A percentile compares a stretch with the other conserved stretches of the same genome.
phyloP scores from a whole-genome alignment of 352 stramenopile genomes.

The Peronospora farinosa region DNA sequence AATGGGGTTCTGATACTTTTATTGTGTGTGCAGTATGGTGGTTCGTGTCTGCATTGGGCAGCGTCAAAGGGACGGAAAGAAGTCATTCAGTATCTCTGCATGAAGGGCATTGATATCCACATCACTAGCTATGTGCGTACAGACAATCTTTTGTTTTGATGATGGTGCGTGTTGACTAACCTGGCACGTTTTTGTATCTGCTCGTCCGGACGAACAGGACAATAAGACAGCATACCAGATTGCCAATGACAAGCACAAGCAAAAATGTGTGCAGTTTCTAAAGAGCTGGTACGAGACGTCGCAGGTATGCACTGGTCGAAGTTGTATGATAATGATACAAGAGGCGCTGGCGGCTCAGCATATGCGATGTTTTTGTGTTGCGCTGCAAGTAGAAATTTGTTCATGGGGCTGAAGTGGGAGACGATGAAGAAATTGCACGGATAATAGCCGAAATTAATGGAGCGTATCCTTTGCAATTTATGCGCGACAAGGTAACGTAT shows the following conservation, averaged over 20 bases:
- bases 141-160: not conserved
- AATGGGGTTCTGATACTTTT: slow-evolving; percentile 1
- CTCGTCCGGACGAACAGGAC: slow-evolving; percentile 34
- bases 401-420: slow-evolving; percentile 70
- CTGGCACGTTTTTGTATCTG: not conserved
- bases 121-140: slow-evolving; percentile 84
- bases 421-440: slow-evolving; percentile 70
- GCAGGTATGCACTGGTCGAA: slow-evolving; percentile 36
- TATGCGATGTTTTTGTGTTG: not conserved
- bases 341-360: not conserved
- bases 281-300: slow-evolving; percentile 86
- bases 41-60: slow-evolving; percentile 81
- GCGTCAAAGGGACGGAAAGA: slow-evolving; percentile 79
- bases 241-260: slow-evolving; percentile 86
- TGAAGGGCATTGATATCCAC: slow-evolving; percentile 85
- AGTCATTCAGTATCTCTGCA: slow-evolving; percentile 84
- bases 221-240: slow-evolving; percentile 87
- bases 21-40: slow-evolving; percentile 50
- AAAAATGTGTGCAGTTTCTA: slow-evolving; percentile 80
- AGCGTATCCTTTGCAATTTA: slow-evolving; percentile 68
- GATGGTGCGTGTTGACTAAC: not conserved
- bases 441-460: slow-evolving; percentile 80
- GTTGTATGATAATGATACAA: not conserved
- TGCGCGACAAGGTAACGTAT: slow-evolving; percentile 72
- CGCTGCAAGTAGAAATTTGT: slow-evolving; percentile 60